Conservation (phyloP, 306 rosid species). For the Trichosanthes truncata region DNA sequence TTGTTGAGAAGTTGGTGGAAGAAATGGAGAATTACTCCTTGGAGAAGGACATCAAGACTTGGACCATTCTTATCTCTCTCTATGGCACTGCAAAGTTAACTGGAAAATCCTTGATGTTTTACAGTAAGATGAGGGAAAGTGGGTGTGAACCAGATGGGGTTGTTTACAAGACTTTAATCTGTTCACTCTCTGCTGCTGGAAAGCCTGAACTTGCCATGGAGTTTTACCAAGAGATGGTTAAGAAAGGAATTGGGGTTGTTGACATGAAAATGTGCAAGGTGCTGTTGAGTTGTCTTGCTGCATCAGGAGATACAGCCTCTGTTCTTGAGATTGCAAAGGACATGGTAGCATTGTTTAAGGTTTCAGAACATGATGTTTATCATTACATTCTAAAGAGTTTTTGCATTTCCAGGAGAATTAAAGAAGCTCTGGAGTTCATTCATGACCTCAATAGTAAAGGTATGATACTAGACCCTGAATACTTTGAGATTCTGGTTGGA, state of each 20-base stretch:
- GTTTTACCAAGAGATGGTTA: slow-evolving; percentile 66
- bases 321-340: slow-evolving; percentile 50
- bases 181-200: slow-evolving; percentile 48
- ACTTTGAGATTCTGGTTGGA: slow-evolving; percentile 54
- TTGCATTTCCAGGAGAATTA: slow-evolving; percentile 60
- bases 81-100: slow-evolving; percentile 61
- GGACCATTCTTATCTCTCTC: slow-evolving; percentile 64
- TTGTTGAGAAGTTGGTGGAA: slow-evolving; percentile 53
- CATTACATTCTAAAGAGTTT: slow-evolving; percentile 52
- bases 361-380: slow-evolving; percentile 33
- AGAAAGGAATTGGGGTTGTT: slow-evolving; percentile 47
- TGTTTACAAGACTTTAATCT: slow-evolving; percentile 44
- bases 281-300: slow-evolving; percentile 50
- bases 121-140: slow-evolving; percentile 44
- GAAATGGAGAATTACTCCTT: slow-evolving; percentile 50
- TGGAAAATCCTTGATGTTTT: slow-evolving; percentile 48
- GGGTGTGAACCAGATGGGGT: slow-evolving; percentile 57
- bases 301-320: slow-evolving; percentile 47
- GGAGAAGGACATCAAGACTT: slow-evolving; percentile 53
- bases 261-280: slow-evolving; percentile 36
- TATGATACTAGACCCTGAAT: slow-evolving; percentile 36
- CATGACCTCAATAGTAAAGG: slow-evolving; percentile 61
- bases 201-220: slow-evolving; percentile 74
- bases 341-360: slow-evolving; percentile 43
- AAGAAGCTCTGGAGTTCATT: slow-evolving; percentile 68